phyloP scores from a whole-genome alignment of 768 basidiomycete genomes.

The Tylopilus balloui region DNA sequence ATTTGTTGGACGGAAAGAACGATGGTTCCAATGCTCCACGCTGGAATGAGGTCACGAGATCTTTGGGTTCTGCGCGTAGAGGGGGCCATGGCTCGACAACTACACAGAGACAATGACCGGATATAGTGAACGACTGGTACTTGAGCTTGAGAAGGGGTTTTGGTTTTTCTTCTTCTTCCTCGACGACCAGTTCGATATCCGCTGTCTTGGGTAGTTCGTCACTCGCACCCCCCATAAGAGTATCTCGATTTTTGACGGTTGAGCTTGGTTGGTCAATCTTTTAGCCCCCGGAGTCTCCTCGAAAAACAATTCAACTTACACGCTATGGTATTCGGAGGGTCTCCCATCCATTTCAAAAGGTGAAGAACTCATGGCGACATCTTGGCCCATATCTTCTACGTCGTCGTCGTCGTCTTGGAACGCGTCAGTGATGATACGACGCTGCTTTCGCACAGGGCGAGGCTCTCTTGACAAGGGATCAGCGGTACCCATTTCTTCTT shows the following conservation, averaged over 20 bases:
- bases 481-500: constrained; percentile 14
- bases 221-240: background rate
- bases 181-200: constrained; percentile 40
- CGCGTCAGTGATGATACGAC: constrained; percentile 22
- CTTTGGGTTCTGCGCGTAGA: constrained; percentile 35
- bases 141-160: constrained; percentile 62
- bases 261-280: background rate
- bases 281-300: background rate
- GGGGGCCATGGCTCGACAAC: constrained; percentile 80
- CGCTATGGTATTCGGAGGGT: background rate
- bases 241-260: background rate
- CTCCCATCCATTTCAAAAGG: background rate
- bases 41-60: constrained; percentile 25
- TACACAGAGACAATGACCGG: constrained; percentile 71
- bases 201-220: background rate
- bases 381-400: constrained; percentile 1
- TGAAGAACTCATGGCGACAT: constrained; percentile 18
- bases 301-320: constrained; percentile 4
- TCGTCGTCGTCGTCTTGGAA: constrained; percentile 24
- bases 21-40: constrained; percentile 29
- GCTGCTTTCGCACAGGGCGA: constrained; percentile 33
- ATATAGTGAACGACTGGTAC: constrained; percentile 68
- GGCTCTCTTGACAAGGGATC: constrained; percentile 10
- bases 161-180: constrained; percentile 68
- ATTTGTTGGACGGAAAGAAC: constrained; percentile 14